Base-by-base conservation (phyloP, 352 stramenopile species). In the Pythium periplocum region DNA sequence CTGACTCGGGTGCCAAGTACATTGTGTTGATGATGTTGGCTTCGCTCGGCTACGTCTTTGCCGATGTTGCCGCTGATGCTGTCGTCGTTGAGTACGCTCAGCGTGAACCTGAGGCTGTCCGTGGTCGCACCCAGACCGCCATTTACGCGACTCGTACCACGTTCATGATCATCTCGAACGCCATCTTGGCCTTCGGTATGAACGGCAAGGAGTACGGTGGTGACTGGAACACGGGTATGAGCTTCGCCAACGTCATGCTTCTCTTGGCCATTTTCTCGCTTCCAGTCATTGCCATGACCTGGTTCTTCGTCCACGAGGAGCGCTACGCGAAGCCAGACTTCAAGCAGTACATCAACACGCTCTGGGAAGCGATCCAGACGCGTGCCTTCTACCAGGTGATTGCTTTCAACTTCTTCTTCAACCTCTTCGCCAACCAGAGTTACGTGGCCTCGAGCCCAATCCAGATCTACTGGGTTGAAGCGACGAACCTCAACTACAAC, bases 41-140 rank as follows among this genome's bases (percentile, higher is more conserved):
- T 12, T 66, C 59, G 26, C 60, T 75, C 26, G 57, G 62, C 38
- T 76, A 72, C 51, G 38, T 72, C 6, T 26, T 76, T 33, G 49
- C 65, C 38, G 68, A 76, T 32, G 62, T 70, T 17, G 57, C 68
- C 4, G 68, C 63, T 12, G 68, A 76, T 45, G 63, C 55, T 41
- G 57, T 73, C n/a, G 61, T 75, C 38, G 56, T 63, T 32, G 56
- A 63, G 50, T 63, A 63, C 56, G 56, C 56, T 6, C 56, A 63
- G 56, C 56, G 56, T 33, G 56, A 63, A 34, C 56, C 56, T 17
- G 56, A 63, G 50, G 56, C 48, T n/a, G 50, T 63, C 45, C 56
- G 56, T 45, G 50, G 57, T n/a, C 57, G 57, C 57, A 64, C 57
- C 39, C 57, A 64, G 57, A 64, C 57, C 7, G 51, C 57, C 11